Conservation (phyloP, 2,329 filamentous ascomycete genomes). For the Ophiostoma montium region DNA sequence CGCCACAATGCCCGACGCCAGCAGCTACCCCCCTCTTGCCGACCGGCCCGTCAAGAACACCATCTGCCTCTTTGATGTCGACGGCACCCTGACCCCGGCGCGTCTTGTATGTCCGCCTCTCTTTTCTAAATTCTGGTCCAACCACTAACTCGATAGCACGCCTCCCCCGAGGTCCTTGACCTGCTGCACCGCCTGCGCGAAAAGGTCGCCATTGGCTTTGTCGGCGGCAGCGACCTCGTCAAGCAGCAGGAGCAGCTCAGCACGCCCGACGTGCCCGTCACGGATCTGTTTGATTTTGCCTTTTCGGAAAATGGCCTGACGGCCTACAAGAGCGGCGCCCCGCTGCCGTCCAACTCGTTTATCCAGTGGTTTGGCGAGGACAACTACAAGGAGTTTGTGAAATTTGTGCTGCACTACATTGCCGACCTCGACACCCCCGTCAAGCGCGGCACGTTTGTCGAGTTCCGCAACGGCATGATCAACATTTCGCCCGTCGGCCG, state of each 20-base stretch:
- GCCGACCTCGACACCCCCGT: slow-evolving; percentile 72
- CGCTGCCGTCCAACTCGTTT: slow-evolving; percentile 69
- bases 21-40: slow-evolving; percentile 56
- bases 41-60: slow-evolving; percentile 84
- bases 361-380: slow-evolving; percentile 82
- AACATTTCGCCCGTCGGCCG: slow-evolving; percentile 74
- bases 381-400: slow-evolving; percentile 63
- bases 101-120: slow-evolving; percentile 42
- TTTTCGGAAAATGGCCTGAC: slow-evolving; percentile 95
- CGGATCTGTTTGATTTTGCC: slow-evolving; percentile 87
- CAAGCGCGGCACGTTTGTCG: slow-evolving; percentile 73
- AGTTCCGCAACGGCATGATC: slow-evolving; percentile 87
- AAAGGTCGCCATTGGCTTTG: slow-evolving; percentile 79
- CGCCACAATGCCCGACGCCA: slow-evolving; percentile 4
- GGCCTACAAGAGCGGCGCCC: slow-evolving; percentile 69
- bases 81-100: slow-evolving; percentile 77
- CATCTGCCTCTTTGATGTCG: slow-evolving; percentile 91
- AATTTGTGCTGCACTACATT: slow-evolving; percentile 67
- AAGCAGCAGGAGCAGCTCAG: slow-evolving; percentile 98
- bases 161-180: slow-evolving; percentile 67
- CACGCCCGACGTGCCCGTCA: slow-evolving; percentile 52
- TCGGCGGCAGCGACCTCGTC: slow-evolving; percentile 78
- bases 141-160: slow-evolving; percentile 31
- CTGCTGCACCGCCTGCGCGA: slow-evolving; percentile 69
- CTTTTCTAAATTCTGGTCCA: not conserved